phyloP scores from a whole-genome alignment of 352 stramenopile genomes.

The Pythium chondricola region DNA sequence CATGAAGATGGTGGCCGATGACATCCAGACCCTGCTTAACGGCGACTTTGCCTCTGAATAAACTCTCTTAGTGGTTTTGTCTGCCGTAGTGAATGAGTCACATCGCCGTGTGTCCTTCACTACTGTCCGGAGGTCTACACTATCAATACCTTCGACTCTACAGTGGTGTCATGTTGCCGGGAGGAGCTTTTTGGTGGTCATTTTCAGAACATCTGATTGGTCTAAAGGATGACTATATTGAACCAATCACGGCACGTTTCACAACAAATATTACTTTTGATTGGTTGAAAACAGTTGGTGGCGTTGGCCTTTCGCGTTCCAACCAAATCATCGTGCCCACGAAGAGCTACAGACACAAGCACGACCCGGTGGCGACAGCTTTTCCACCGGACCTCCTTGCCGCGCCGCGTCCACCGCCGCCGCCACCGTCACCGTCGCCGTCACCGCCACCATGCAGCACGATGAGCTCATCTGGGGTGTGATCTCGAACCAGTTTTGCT shows the following conservation, averaged over 20 bases:
- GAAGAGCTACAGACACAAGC: slow-evolving; percentile 11
- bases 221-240: background rate
- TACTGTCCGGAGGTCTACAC: too few relatives aligned
- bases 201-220: background rate
- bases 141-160: too few relatives aligned
- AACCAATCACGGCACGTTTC: too few relatives aligned
- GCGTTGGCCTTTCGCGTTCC: slow-evolving; percentile 22
- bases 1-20: slow-evolving; percentile 52
- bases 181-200: background rate
- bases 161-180: too few relatives aligned
- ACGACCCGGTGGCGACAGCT: background rate
- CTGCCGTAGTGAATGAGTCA: background rate
- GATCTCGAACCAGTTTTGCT: slow-evolving; percentile 99
- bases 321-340: slow-evolving; percentile 21
- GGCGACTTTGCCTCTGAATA: slow-evolving; percentile 14
- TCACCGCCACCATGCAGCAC: slow-evolving; percentile 77
- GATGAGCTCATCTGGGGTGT: slow-evolving; percentile 99
- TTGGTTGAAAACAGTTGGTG: slow-evolving; percentile 17
- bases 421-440: background rate
- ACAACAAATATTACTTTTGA: background rate
- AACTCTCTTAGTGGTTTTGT: background rate
- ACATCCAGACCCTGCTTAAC: slow-evolving; percentile 59
- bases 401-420: background rate
- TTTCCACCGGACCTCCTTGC: background rate
- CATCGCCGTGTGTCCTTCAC: too few relatives aligned